Percentiles rank a stretch among this genome's conserved stretches.
phyloP scores from a whole-genome alignment of 179 eudicot genomes.

The Pouteria campechiana region DNA sequence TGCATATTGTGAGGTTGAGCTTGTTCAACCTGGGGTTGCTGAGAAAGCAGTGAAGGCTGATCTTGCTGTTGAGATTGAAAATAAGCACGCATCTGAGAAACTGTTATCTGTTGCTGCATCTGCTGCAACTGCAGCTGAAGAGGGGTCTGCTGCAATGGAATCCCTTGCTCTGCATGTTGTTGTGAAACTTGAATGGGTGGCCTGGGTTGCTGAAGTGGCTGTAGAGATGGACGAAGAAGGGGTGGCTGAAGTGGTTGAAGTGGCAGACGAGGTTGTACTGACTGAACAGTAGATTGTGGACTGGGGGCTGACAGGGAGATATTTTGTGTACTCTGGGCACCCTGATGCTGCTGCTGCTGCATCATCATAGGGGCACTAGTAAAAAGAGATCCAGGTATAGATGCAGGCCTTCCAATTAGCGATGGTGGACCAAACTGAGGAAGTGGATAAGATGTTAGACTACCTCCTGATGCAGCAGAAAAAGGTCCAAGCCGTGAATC shows the following conservation, averaged over 20 bases:
- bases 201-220: slow-evolving; percentile 62
- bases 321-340: slow-evolving; percentile 32
- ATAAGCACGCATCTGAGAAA: slow-evolving; percentile 46
- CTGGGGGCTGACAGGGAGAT: slow-evolving; percentile 40
- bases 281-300: slow-evolving; percentile 37
- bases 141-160: slow-evolving; percentile 39
- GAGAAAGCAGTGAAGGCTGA: slow-evolving; percentile 26
- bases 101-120: slow-evolving; percentile 55
- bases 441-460: slow-evolving; percentile 34
- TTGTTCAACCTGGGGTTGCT: slow-evolving; percentile 28
- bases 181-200: slow-evolving; percentile 43
- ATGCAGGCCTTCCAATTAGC: slow-evolving; percentile 47
- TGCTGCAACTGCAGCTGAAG: slow-evolving; percentile 56
- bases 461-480: slow-evolving; percentile 23
- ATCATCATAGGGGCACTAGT: slow-evolving; percentile 35
- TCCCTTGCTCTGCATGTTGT: slow-evolving; percentile 50
- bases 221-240: slow-evolving; percentile 66
- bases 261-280: slow-evolving; percentile 48
- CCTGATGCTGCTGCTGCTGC: slow-evolving; percentile 43
- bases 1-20: slow-evolving; percentile 18
- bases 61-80: slow-evolving; percentile 57
- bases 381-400: slow-evolving; percentile 28
- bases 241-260: slow-evolving; percentile 95
- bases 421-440: slow-evolving; percentile 38
- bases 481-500: slow-evolving; percentile 17